Evolutionary conservation across 2,329 filamentous ascomycete genomes (phyloP).

Genomic region (Parafenestella ontariensis): DNA sequence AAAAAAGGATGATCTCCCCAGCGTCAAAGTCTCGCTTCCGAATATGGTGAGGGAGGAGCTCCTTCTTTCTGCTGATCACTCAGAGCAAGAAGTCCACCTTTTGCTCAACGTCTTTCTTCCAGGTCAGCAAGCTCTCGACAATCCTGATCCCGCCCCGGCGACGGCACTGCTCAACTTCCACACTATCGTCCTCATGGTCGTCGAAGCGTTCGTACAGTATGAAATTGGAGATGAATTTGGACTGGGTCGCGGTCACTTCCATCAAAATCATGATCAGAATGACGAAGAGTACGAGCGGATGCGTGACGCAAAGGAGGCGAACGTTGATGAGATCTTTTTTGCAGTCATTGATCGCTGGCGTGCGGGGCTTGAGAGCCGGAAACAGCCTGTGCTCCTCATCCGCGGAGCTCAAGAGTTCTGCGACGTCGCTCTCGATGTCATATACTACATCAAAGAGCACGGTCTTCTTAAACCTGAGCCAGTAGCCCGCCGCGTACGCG

Average conservation of each 20-base stretch:
- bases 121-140: slow-evolving; percentile 21
- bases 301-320: slow-evolving; percentile 16
- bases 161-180: slow-evolving; percentile 43
- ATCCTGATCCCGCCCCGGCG: slow-evolving; percentile 28
- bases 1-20: slow-evolving; percentile 14
- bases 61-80: slow-evolving; percentile 33
- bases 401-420: slow-evolving; percentile 43
- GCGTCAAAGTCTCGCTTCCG: slow-evolving; percentile 47
- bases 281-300: slow-evolving; percentile 10
- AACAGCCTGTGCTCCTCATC: slow-evolving; percentile 23
- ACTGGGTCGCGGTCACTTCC: slow-evolving; percentile 13
- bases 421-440: slow-evolving; percentile 39
- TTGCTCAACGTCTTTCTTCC: slow-evolving; percentile 40
- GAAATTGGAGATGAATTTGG: slow-evolving; percentile 35
- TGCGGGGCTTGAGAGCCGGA: slow-evolving; percentile 25
- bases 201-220: slow-evolving; percentile 35
- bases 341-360: slow-evolving; percentile 42
- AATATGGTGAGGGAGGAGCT: slow-evolving; percentile 46
- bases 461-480: slow-evolving; percentile 18
- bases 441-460: slow-evolving; percentile 40
- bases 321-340: slow-evolving; percentile 44
- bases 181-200: slow-evolving; percentile 40
- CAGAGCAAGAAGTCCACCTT: slow-evolving; percentile 32
- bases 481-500: slow-evolving; percentile 16
- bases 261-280: slow-evolving; percentile 6